A percentile compares a stretch with the other conserved stretches of the same genome.
These are phyloP conservation scores for Pythium vanterpoolii DNA, from an alignment of 352 stramenopile genomes.

Conservation along the genomic window DNA sequence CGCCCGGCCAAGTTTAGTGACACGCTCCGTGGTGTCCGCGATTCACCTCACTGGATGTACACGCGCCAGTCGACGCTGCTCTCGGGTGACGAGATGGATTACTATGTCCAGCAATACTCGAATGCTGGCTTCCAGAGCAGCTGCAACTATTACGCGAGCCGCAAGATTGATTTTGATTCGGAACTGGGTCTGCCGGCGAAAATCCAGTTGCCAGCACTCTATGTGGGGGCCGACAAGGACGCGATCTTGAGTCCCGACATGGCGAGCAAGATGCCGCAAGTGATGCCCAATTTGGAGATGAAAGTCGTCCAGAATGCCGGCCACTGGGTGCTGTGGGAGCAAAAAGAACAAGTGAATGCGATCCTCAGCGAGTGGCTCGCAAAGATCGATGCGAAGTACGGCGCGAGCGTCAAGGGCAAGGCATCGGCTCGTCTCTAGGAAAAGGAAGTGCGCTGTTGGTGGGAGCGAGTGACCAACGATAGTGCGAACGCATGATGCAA, in stretches of 20 bases:
- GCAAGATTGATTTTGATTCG: conserved; percentile 56
- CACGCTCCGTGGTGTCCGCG: conserved; percentile 31
- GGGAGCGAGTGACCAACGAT: too few relatives aligned
- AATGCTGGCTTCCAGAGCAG: conserved; percentile 51
- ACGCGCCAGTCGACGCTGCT: conserved; percentile 41
- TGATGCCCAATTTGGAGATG: conserved; percentile 50
- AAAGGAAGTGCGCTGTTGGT: neutral
- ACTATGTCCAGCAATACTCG: conserved; percentile 57
- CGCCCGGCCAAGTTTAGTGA: conserved; percentile 21
- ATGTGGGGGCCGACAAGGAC: conserved; percentile 58
- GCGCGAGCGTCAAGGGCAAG: neutral
- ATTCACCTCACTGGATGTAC: conserved; percentile 34
- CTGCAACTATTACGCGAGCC: conserved; percentile 56
- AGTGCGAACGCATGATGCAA: too few relatives aligned
- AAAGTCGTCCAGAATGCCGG: conserved; percentile 48
- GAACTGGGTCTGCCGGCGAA: conserved; percentile 29
- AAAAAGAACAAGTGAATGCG: conserved; percentile 39
- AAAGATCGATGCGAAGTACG: conserved; percentile 23
- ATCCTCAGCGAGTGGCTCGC: conserved; percentile 34
- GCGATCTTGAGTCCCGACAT: conserved; percentile 52
- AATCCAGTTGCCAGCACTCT: conserved; percentile 52
- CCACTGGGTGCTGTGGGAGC: conserved; percentile 65
- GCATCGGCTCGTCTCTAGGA: neutral
- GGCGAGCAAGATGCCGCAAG: conserved; percentile 48
- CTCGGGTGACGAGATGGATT: conserved; percentile 50